Evolutionary conservation across 352 stramenopile species (phyloP).

Genomic region (Globisporangium abappressorium): DNA sequence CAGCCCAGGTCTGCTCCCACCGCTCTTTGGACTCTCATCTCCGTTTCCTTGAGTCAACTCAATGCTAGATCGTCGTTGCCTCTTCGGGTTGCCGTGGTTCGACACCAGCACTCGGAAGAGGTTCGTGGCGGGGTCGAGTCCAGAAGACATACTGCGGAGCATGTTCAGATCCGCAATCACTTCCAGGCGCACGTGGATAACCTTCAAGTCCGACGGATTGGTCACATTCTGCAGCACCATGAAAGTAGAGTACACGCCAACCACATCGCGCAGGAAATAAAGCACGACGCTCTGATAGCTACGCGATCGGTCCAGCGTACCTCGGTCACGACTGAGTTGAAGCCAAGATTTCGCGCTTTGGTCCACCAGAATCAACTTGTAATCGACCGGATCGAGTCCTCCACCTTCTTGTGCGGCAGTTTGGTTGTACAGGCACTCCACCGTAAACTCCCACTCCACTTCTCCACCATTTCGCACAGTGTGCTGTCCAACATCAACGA

Average conservation of each 20-base stretch:
- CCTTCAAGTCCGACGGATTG: conserved; percentile 82
- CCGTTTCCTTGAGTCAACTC: conserved; percentile 25
- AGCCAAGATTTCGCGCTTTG: conserved; percentile 75
- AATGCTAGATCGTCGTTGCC: conserved; percentile 55
- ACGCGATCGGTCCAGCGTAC: conserved; percentile 62
- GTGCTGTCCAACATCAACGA: conserved; percentile 86
- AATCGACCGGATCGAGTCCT: conserved; percentile 65
- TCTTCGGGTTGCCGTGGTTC: conserved; percentile 58
- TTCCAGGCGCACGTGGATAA: conserved; percentile 84
- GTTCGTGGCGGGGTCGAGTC: conserved; percentile 60
- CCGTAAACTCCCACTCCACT: conserved; percentile 88
- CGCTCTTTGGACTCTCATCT: conserved; percentile 16
- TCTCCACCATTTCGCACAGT: conserved; percentile 84
- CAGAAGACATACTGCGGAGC: conserved; percentile 76
- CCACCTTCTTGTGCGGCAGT: conserved; percentile 22
- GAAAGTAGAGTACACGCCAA: conserved; percentile 85
- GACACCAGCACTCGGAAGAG: conserved; percentile 87
- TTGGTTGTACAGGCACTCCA: conserved; percentile 71
- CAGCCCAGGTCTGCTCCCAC: conserved; percentile 24
- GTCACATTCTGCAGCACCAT: conserved; percentile 82
- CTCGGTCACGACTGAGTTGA: conserved; percentile 75
- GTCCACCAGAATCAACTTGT: conserved; percentile 73
- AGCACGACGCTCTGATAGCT: conserved; percentile 85
- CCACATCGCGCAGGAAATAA: conserved; percentile 74
- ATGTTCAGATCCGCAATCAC: conserved; percentile 86